These are phyloP conservation scores for Pulveroboletus sp. DNA, from an alignment of 768 basidiomycete species.

Conservation along the genomic window DNA sequence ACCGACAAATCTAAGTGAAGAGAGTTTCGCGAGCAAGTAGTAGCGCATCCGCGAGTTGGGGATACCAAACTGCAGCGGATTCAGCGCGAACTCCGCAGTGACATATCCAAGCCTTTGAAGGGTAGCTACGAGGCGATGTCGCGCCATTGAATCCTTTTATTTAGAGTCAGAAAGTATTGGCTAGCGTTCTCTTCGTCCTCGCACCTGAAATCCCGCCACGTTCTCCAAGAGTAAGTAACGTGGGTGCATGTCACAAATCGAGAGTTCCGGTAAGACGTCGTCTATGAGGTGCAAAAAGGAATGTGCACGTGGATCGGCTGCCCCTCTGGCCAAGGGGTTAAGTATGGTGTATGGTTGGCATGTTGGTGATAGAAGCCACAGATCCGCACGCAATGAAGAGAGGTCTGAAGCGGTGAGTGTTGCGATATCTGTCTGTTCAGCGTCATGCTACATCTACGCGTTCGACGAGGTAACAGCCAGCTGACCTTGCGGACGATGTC, in stretches of 20 bases:
- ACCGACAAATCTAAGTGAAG: constrained; percentile 36
- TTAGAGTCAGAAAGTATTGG: constrained; percentile 6
- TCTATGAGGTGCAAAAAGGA: constrained; percentile 72
- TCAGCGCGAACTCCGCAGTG: constrained; percentile 59
- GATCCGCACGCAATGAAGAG: constrained; percentile 43
- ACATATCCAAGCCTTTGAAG: constrained; percentile 53
- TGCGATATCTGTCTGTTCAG: constrained; percentile 53
- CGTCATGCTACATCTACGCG: not conserved
- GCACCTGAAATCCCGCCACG: constrained; percentile 79
- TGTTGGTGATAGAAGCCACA: constrained; percentile 79
- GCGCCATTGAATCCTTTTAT: constrained; percentile 59
- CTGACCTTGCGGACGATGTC: constrained; percentile 38
- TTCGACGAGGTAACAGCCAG: constrained; percentile 1
- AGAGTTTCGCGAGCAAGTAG: constrained; percentile 65
- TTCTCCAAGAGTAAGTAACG: constrained; percentile 67
- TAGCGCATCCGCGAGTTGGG: constrained; percentile 82
- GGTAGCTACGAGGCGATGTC: constrained; percentile 47
- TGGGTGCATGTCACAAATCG: constrained; percentile 43
- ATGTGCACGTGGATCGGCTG: constrained; percentile 65
- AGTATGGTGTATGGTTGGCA: constrained; percentile 84
- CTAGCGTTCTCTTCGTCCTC: constrained; percentile 4
- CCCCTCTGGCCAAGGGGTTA: constrained; percentile 67
- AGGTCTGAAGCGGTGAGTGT: constrained; percentile 48
- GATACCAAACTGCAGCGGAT: constrained; percentile 72
- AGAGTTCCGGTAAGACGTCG: constrained; percentile 57